phyloP scores from a whole-genome alignment of 2,329 filamentous ascomycete species.

The Monilinia fructigena region DNA sequence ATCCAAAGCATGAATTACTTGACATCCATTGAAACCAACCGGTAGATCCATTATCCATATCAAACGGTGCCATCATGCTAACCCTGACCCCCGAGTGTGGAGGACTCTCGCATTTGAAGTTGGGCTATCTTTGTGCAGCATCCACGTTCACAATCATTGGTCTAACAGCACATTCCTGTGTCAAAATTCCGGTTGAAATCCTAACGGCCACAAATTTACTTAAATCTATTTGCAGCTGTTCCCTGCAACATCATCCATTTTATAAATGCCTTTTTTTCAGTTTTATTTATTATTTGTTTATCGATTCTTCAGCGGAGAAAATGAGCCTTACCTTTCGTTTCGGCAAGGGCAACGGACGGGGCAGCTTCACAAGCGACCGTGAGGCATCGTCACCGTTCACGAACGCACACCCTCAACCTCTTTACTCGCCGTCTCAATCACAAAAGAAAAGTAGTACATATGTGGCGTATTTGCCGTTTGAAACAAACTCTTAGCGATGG shows the following conservation, averaged over 20 bases:
- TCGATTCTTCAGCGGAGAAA: constrained; percentile 2
- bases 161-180: background rate
- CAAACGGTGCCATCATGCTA: constrained; percentile 12
- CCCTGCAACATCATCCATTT: constrained; percentile 5
- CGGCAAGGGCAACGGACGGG: constrained; percentile 1
- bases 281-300: background rate
- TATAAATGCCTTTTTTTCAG: background rate
- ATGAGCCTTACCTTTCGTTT: constrained; percentile 16
- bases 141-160: background rate
- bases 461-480: background rate
- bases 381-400: constrained; percentile 11
- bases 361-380: constrained; percentile 9
- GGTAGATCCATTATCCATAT: constrained; percentile 9
- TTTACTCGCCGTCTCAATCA: background rate
- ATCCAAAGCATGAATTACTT: background rate
- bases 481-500: constrained; percentile 9
- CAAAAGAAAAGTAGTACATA: background rate
- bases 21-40: background rate
- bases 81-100: constrained; percentile 12
- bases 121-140: constrained; percentile 18
- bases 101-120: constrained; percentile 16
- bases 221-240: constrained; percentile 2
- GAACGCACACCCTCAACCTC: background rate
- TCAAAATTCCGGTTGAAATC: constrained; percentile 21
- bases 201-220: constrained; percentile 14